Percentiles rank a stretch among this genome's conserved stretches.
Evolutionary conservation across 352 stramenopile species (phyloP).

Genomic region (Pseudoperonospora humuli): DNA sequence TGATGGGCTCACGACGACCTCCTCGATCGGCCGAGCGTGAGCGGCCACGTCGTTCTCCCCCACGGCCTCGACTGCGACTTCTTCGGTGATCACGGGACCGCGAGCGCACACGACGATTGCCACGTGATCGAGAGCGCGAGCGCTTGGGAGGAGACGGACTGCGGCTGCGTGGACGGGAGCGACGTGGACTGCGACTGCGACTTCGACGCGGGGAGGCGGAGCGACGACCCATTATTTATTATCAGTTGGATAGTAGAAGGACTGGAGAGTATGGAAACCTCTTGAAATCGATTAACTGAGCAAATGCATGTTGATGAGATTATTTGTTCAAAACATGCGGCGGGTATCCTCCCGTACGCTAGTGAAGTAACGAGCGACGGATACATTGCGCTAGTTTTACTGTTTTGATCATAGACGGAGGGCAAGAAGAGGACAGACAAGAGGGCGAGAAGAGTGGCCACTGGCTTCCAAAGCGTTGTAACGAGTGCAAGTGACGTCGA

Average conservation of each 20-base stretch:
- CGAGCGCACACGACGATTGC: slow-evolving; percentile 18
- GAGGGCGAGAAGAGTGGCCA: no score
- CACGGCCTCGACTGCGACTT: slow-evolving; percentile 7
- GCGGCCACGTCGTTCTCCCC: slow-evolving; percentile 19
- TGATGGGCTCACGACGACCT: slow-evolving; percentile 26
- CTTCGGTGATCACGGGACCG: slow-evolving; percentile 24
- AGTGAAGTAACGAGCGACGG: no score
- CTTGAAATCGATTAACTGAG: no score
- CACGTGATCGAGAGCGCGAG: slow-evolving; percentile 31
- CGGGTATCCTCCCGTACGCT: no score
- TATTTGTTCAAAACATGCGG: no score
- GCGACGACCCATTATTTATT: slow-evolving; percentile 31
- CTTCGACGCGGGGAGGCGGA: slow-evolving; percentile 44
- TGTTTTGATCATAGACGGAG: no score
- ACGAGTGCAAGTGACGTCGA: no score
- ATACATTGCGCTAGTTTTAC: no score
- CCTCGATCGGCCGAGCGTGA: slow-evolving; percentile 25
- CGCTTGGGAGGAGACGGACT: slow-evolving; percentile 26
- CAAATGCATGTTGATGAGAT: no score
- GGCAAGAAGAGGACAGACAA: no score
- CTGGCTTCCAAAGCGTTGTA: no score
- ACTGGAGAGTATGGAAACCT: no score
- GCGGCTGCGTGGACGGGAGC: slow-evolving; percentile 24
- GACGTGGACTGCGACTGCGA: slow-evolving; percentile 31
- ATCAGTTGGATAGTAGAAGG: not conserved